Base-by-base conservation (phyloP, 2,329 filamentous ascomycete genomes). In the Neofusicoccum umdonicola region DNA sequence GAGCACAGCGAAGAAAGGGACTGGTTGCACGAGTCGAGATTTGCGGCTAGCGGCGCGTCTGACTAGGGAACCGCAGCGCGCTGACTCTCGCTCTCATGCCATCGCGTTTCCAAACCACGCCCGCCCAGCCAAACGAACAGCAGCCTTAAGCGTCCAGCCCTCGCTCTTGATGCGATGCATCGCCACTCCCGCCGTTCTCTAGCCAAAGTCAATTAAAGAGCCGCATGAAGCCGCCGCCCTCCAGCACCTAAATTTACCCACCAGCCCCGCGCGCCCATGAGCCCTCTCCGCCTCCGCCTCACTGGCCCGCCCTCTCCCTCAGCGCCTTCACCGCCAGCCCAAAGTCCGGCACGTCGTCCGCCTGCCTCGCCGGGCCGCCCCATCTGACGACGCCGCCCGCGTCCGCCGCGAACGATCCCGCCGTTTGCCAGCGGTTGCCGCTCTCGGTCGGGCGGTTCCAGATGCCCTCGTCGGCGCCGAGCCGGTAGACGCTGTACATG, bases 371-470 rank as follows among this genome's bases (percentile, higher is more conserved):
- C 66, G 82, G 75, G 63, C 80, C 76, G 4, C 76, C 78, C 85
- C 85, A 89, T 62, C 76, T 79, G 3, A 89, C 81, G 12, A 77
- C 70, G 2, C 86, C 86, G 34, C 79, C 73, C 5, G 70, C 71
- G 71, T 87, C 85, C 34, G 89, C 76, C 2, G 84, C 88, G 76
- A 88, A 92, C 34, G 84, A 85, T 34, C 89, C 89, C 51, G 84
- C 81, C 31, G 79, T 88, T 81, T 92, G 89, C 89, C 89, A 92
- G 61, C 87, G 77, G 68, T 78, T 86, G 44, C 89, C 89, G 71
- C 85, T 89, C 75, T 89, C 86, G 2, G 86, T 88, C 2, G 85
- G 81, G 27, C 85, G 77, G 72, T 88, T 88, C 83, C 85, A 88
- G 68, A 91, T 89, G 13, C 86, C 83, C 72, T 91, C 87, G 56